Evolutionary conservation across 768 basidiomycete genomes (phyloP).

Genomic region (Paxillus ammoniavirescens): DNA sequence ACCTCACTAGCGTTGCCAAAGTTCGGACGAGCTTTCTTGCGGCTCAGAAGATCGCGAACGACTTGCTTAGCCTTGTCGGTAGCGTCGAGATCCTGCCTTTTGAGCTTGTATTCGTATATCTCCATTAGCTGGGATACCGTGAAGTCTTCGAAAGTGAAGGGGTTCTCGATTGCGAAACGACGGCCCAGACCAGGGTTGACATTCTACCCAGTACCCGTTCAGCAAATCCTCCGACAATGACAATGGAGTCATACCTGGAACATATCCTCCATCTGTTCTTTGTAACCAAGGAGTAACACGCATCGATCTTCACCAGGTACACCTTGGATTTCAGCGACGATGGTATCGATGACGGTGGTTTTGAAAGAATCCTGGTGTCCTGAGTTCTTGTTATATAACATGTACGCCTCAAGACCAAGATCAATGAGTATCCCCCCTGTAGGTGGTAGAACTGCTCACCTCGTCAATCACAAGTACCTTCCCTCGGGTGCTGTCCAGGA

Average conservation of each 20-base stretch:
- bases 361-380: slow-evolving; percentile 50
- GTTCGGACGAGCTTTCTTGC: slow-evolving; percentile 45
- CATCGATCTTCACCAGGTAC: slow-evolving; percentile 69
- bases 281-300: slow-evolving; percentile 64
- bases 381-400: slow-evolving; percentile 48
- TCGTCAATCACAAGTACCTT: slow-evolving; percentile 75
- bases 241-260: slow-evolving; percentile 49
- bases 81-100: slow-evolving; percentile 54
- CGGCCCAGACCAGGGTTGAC: slow-evolving; percentile 67
- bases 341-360: slow-evolving; percentile 69
- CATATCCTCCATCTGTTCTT: slow-evolving; percentile 69
- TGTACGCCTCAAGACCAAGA: slow-evolving; percentile 47
- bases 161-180: slow-evolving; percentile 66
- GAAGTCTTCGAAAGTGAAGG: slow-evolving; percentile 68
- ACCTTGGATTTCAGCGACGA: slow-evolving; percentile 72
- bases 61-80: slow-evolving; percentile 55
- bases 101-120: slow-evolving; percentile 56
- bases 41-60: slow-evolving; percentile 46
- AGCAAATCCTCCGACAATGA: not conserved
- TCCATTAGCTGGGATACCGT: slow-evolving; percentile 48
- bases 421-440: slow-evolving; percentile 5
- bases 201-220: slow-evolving; percentile 39
- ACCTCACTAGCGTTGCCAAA: slow-evolving; percentile 68
- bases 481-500: slow-evolving; percentile 55
- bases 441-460: slow-evolving; percentile 30